phyloP scores from a whole-genome alignment of 305 asterid species.

The Fraxinus paxiana region DNA sequence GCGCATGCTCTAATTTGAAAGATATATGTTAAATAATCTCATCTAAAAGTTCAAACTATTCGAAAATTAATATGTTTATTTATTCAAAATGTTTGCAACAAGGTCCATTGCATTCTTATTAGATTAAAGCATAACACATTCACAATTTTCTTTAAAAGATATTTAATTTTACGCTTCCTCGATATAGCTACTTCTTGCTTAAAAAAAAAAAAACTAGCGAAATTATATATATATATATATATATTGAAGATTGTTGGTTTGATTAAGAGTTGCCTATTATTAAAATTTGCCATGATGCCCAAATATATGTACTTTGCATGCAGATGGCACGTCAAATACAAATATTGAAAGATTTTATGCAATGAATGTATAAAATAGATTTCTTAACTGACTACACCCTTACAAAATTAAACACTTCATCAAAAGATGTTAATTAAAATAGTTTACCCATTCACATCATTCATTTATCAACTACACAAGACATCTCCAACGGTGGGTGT shows the following conservation, averaged over 20 bases:
- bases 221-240: too few species aligned
- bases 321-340: too few species aligned
- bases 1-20: neutral
- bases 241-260: neutral
- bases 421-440: constrained; percentile 18
- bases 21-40: neutral
- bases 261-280: too few species aligned
- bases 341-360: too few species aligned
- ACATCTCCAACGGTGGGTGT: constrained; percentile 59
- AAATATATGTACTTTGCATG: too few species aligned
- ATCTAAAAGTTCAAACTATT: neutral
- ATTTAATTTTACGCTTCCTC: neutral
- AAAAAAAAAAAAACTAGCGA: neutral
- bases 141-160: neutral
- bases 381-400: too few species aligned
- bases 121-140: neutral
- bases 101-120: neutral
- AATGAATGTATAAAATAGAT: too few species aligned
- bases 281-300: too few species aligned
- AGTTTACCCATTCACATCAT: constrained; percentile 57
- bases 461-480: constrained; percentile 47
- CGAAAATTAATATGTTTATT: neutral
- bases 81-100: neutral
- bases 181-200: neutral
- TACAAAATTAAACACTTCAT: neutral